phyloP scores from a whole-genome alignment of 2,329 filamentous ascomycete species.

The Fusarium sulawesiense region DNA sequence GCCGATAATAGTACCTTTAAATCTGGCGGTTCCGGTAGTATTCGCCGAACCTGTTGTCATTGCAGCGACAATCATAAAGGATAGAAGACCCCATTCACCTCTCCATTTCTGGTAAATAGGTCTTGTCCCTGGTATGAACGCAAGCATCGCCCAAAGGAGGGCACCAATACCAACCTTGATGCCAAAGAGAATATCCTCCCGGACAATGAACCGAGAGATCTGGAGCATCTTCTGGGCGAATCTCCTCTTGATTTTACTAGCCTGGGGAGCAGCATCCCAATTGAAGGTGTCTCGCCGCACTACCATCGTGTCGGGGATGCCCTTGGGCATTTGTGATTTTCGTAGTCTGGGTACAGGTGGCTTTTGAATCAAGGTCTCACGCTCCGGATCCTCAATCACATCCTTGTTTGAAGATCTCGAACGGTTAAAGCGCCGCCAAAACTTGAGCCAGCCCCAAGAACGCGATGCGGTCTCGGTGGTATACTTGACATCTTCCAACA shows the following conservation, averaged over 20 bases:
- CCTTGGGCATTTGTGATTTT: slow-evolving; percentile 66
- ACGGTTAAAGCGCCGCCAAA: slow-evolving; percentile 68
- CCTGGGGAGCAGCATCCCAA: slow-evolving; percentile 66
- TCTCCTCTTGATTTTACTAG: slow-evolving; percentile 57
- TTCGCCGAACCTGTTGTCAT: slow-evolving; percentile 98
- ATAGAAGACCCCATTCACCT: slow-evolving; percentile 95
- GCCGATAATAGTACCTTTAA: slow-evolving; percentile 86
- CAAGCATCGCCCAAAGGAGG: slow-evolving; percentile 86
- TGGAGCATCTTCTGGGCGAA: slow-evolving; percentile 60
- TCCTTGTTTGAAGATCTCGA: slow-evolving; percentile 16
- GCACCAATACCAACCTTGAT: slow-evolving; percentile 95
- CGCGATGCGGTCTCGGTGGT: slow-evolving; percentile 69
- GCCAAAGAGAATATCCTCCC: slow-evolving; percentile 77
- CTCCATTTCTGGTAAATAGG: slow-evolving; percentile 88
- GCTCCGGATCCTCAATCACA: slow-evolving; percentile 55
- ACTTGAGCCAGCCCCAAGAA: slow-evolving; percentile 86
- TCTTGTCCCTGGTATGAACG: slow-evolving; percentile 82
- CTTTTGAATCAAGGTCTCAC: slow-evolving; percentile 54
- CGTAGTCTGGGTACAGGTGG: slow-evolving; percentile 59
- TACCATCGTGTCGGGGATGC: slow-evolving; percentile 66
- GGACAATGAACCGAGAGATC: slow-evolving; percentile 60
- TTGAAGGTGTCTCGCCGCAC: slow-evolving; percentile 64
- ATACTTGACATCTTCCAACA: slow-evolving; percentile 86
- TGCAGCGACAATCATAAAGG: slow-evolving; percentile 97
- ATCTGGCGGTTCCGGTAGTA: slow-evolving; percentile 87